Conservation (phyloP, 805 yeast species). For the Scheffersomyces lignosus region DNA sequence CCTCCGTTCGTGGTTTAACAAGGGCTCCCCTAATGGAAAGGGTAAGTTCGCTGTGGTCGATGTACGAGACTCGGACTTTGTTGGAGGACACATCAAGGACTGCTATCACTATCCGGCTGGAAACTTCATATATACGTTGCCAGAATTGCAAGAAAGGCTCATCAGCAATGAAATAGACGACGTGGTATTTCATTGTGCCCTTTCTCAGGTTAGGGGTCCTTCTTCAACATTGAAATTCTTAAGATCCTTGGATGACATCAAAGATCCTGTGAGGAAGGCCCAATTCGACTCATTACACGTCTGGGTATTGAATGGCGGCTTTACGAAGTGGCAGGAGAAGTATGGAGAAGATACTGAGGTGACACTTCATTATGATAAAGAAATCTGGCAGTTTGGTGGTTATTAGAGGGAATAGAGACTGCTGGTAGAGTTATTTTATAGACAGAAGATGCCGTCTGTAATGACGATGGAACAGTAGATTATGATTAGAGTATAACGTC, state of each 20-base stretch:
- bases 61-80: constrained; percentile 79
- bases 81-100: constrained; percentile 72
- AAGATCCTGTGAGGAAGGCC: constrained; percentile 20
- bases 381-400: constrained; percentile 36
- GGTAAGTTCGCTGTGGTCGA: constrained; percentile 63
- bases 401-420: too few species aligned
- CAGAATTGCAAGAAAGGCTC: constrained; percentile 36
- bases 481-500: too few species aligned
- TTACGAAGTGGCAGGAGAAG: constrained; percentile 73
- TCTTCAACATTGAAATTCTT: constrained; percentile 68
- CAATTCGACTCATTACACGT: constrained; percentile 45
- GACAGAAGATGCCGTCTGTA: too few species aligned
- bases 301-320: constrained; percentile 82
- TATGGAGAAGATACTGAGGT: constrained; percentile 67
- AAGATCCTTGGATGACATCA: constrained; percentile 41
- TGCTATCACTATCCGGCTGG: constrained; percentile 58
- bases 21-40: constrained; percentile 35
- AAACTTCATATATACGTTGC: constrained; percentile 38
- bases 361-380: constrained; percentile 51
- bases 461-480: too few species aligned
- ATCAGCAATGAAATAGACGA: constrained; percentile 37
- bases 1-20: constrained; percentile 48
- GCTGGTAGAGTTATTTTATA: too few species aligned
- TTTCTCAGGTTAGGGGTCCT: constrained; percentile 92
- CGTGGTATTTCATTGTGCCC: constrained; percentile 86